Conservation (phyloP, 495 filamentous ascomycete genomes). For the Penicillium alfredii region DNA sequence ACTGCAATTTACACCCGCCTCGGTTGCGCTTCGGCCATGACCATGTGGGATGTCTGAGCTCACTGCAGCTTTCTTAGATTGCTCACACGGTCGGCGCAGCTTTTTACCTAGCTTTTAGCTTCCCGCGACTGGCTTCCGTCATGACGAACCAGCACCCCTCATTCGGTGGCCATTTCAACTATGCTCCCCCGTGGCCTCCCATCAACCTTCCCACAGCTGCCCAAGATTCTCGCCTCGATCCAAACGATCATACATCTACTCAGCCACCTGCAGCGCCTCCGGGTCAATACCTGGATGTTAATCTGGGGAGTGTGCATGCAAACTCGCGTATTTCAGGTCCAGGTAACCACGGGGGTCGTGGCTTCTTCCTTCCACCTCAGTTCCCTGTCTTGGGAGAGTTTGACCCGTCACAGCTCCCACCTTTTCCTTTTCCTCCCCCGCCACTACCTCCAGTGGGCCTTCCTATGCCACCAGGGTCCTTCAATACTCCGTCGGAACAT, state of each 20-base stretch:
- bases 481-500: constrained; percentile 6
- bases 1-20: neutral
- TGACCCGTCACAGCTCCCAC: constrained; percentile 23
- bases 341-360: constrained; percentile 13
- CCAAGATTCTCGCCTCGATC: constrained; percentile 16
- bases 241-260: constrained; percentile 9
- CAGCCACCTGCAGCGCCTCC: constrained; percentile 8
- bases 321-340: constrained; percentile 26
- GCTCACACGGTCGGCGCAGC: neutral
- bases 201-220: constrained; percentile 22
- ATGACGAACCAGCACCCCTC: constrained; percentile 55
- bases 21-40: too few species aligned
- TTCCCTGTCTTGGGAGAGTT: constrained; percentile 28
- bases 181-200: constrained; percentile 30
- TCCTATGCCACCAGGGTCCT: constrained; percentile 16
- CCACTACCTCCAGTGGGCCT: constrained; percentile 22
- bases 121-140: constrained; percentile 2
- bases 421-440: constrained; percentile 20
- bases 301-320: constrained; percentile 20
- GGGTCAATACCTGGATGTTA: constrained; percentile 14
- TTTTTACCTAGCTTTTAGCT: neutral
- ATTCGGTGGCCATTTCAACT: constrained; percentile 39
- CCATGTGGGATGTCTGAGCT: neutral
- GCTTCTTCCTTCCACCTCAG: constrained; percentile 25
- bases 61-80: neutral